Evolutionary conservation across 768 basidiomycete species (phyloP), one percentile per base, ranked within the genome.

Genomic region (Suillus clintonianus): DNA sequence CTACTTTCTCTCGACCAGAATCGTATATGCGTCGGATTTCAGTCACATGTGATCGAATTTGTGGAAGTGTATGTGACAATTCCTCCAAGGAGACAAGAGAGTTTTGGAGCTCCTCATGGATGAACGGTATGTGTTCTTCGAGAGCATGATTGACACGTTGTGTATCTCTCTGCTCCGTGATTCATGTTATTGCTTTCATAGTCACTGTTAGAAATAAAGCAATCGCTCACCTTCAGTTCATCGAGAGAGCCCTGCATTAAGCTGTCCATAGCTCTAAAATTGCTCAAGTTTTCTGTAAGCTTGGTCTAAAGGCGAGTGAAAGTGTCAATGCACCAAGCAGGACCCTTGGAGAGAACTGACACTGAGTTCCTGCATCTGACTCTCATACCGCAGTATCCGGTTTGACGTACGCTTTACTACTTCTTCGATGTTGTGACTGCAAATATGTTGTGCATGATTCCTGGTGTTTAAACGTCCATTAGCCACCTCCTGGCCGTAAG

Each of bases 191-290:
- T 4, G 9, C 55, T 54, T 24, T 60, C 19, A 57, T 19, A 34
- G 30, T 41, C 45, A 57, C n/a, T 34, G 34, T 24, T 15, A n/a
- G 6, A 22, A 42, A 32, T 32, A 24, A 47, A 37, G 19, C 5
- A 37, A 42, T 5, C 4, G 74, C 82, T 62, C 39, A 89, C 91
- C 70, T 88, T 84, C 37, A 92, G 79, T 55, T 82, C 82, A 65
- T 77, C 80, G 60, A 86, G 83, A 5, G 89, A 84, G 59, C 90
- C 89, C 65, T 86, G 86, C 39, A 92, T 80, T 30, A 86, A 82
- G 64, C 83, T 83, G 67, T 92, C 89, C 65, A 92, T 87, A 19
- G 88, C 87, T 60, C 89, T 80, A 61, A 91, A 91, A 70, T 92
- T 92, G 69, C 87, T 87, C 61, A 92, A 77, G 70, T 87, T 85